Evolutionary conservation across 495 filamentous ascomycete species (phyloP), one percentile per base, ranked within the genome.

Genomic region (Tetracladium setigerum): DNA sequence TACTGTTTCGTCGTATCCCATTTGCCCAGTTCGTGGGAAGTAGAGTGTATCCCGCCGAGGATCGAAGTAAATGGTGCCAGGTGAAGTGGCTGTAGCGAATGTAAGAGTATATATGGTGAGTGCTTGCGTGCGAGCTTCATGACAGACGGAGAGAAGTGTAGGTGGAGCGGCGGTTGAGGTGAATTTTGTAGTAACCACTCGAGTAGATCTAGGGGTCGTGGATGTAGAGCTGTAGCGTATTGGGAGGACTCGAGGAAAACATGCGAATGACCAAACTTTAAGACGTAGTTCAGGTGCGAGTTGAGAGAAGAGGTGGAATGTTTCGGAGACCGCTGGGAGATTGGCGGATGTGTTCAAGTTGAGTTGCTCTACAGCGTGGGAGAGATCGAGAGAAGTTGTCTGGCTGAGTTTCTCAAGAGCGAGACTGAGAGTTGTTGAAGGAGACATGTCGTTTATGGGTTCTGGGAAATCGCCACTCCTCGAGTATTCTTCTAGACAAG

Each of bases 281-380:
- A 72, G 63, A 41, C 74, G 71, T 30, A 75, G 22, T 61, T 76
- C 73, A 30, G 65, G 38, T 24, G 74, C 69, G 10, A 76, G 62
- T 12, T 46, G 24, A 16, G 54, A 38, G 56, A 75, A 77, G 47
- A 64, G 54, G 36, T 56, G 43, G 50, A 76, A 76, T n/a, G 53
- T 45, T 34, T 35, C 40, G 22, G 22, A 27, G 22, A 27, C 22
- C 7, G 22, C 3, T 27, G 22, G 22, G 22, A 7, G 22, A 12
- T 24, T 38, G 15, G 46, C 44, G 45, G 44, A 35, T 46, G 59
- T 53, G 22, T 49, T 38, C 15, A 16, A 49, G 37, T 17, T 27
- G 9, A 38, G 32, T 54, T 50, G 19, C 47, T 33, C 27, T 24
- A 55, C 13, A 22, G 18, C 30, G 16, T 15, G 17, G 38, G 18